These are phyloP conservation scores for Aspergillus sp. DNA, from an alignment of 2,329 filamentous ascomycete species.

Conservation along the genomic window DNA sequence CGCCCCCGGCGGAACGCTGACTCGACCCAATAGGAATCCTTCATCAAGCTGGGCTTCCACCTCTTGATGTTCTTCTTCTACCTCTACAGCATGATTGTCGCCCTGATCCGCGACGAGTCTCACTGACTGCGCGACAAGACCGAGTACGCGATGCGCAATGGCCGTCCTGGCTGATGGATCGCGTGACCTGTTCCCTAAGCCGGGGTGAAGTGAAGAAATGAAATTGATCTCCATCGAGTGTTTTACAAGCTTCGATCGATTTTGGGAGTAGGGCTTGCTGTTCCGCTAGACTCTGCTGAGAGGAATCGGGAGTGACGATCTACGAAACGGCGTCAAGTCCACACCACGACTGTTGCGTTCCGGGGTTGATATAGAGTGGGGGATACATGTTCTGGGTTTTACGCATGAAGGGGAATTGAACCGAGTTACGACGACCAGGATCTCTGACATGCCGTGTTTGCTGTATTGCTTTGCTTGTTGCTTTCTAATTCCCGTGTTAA, in stretches of 20 bases:
- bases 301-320: constrained; percentile 1
- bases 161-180: constrained; percentile 18
- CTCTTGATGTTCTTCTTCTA: constrained; percentile 99
- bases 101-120: constrained; percentile 91
- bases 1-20: constrained; percentile 8
- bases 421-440: constrained; percentile 5
- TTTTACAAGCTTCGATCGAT: too few species aligned
- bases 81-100: constrained; percentile 97
- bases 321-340: background rate
- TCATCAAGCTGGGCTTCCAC: constrained; percentile 98
- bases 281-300: too few species aligned
- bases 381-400: constrained; percentile 4
- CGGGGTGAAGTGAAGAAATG: too few species aligned
- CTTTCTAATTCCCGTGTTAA: constrained; percentile 15
- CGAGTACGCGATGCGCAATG: constrained; percentile 41
- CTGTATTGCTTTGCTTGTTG: constrained; percentile 14
- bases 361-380: background rate
- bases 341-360: background rate
- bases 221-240: too few species aligned
- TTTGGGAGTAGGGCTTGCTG: too few species aligned
- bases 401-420: constrained; percentile 4
- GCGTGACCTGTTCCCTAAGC: background rate
- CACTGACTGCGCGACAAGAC: constrained; percentile 59
- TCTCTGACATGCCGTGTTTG: constrained; percentile 10
- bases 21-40: constrained; percentile 71